Percentiles rank a stretch among this genome's conserved stretches.
Evolutionary conservation across 2,329 filamentous ascomycete species (phyloP).

Genomic region (Aspergillus pseudoterreus): DNA sequence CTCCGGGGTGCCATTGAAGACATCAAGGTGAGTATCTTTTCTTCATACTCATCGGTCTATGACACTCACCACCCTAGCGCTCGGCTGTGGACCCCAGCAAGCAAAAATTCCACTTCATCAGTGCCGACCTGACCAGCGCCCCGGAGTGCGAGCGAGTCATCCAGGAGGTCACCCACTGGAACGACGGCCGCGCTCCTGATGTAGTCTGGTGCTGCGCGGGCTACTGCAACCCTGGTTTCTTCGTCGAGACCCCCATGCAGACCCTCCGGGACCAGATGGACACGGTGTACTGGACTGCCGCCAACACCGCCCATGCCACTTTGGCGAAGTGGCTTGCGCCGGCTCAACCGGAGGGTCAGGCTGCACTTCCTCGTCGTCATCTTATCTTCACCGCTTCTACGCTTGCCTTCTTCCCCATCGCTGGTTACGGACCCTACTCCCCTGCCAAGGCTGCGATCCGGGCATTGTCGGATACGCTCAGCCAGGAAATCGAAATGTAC

Average conservation of each 20-base stretch:
- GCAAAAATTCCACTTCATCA: conserved; percentile 80
- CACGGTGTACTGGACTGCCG: conserved; percentile 82
- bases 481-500: conserved; percentile 82
- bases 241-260: conserved; percentile 67
- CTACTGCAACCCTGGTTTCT: conserved; percentile 68
- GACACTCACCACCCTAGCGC: conserved; percentile 44
- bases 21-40: conserved; percentile 52
- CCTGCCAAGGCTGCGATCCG: conserved; percentile 83
- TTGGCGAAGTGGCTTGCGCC: conserved; percentile 68
- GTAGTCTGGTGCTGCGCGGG: conserved; percentile 91
- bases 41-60: not conserved
- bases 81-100: conserved; percentile 60
- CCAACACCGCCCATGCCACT: conserved; percentile 79
- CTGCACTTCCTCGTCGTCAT: conserved; percentile 54
- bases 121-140: conserved; percentile 72
- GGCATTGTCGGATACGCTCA: conserved; percentile 75
- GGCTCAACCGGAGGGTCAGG: conserved; percentile 25
- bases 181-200: conserved; percentile 68
- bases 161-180: conserved; percentile 72
- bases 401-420: conserved; percentile 69
- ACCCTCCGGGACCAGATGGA: conserved; percentile 78
- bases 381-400: conserved; percentile 84
- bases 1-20: conserved; percentile 66
- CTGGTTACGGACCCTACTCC: conserved; percentile 79
- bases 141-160: conserved; percentile 69